Evolutionary conservation across 2,329 filamentous ascomycete species (phyloP).

Genomic region (Blumeriella jaapii): DNA sequence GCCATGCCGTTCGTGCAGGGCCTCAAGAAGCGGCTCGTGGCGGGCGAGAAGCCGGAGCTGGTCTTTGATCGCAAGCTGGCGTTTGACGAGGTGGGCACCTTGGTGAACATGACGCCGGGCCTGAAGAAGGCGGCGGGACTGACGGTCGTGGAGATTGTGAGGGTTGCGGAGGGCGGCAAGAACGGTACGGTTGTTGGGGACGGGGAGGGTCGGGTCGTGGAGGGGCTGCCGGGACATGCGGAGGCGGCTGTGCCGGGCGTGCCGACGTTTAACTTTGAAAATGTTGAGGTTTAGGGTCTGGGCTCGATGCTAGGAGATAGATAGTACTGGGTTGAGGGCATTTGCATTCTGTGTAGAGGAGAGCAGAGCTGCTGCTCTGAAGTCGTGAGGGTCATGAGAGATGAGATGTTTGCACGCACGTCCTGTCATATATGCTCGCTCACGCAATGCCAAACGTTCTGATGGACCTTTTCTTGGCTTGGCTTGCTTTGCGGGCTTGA

Average conservation of each 20-base stretch:
- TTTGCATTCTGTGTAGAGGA: neutral
- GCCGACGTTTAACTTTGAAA: conserved; percentile 78
- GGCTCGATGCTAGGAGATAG: neutral
- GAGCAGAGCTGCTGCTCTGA: no score
- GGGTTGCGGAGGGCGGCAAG: conserved; percentile 60
- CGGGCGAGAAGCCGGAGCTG: conserved; percentile 50
- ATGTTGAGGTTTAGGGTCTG: conserved; percentile 40
- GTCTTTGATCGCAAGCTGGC: conserved; percentile 77
- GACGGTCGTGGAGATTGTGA: conserved; percentile 58
- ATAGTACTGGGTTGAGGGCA: neutral
- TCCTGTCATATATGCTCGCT: no score
- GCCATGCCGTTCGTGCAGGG: conserved; percentile 93
- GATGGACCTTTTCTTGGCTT: no score
- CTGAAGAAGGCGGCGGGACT: conserved; percentile 68
- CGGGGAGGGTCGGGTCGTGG: conserved; percentile 46
- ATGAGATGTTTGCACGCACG: no score
- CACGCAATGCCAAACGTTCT: no score
- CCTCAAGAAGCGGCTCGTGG: conserved; percentile 72
- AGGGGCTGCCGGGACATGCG: conserved; percentile 46
- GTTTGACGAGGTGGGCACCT: conserved; percentile 72
- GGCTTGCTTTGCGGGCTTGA: no score
- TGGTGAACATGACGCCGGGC: conserved; percentile 67
- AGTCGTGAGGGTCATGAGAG: no score
- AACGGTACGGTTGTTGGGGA: conserved; percentile 41
- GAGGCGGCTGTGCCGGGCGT: conserved; percentile 70